phyloP scores from a whole-genome alignment of 2,329 filamentous ascomycete genomes.

The Albifimbria verrucaria region DNA sequence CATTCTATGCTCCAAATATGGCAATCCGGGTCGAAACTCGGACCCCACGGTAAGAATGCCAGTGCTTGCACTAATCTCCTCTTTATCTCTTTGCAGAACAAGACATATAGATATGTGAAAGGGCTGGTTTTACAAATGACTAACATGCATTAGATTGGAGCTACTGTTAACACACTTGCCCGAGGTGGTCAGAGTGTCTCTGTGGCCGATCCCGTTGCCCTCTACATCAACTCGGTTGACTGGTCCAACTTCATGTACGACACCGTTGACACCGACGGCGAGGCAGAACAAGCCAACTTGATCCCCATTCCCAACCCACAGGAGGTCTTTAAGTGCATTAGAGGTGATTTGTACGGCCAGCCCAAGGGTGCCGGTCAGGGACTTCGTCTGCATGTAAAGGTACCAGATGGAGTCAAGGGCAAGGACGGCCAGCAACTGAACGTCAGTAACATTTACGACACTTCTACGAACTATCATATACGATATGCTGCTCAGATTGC shows the following conservation, averaged over 20 bases:
- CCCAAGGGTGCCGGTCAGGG: neutral
- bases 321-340: constrained; percentile 2
- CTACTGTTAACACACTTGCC: neutral
- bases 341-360: constrained; percentile 2
- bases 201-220: constrained; percentile 4
- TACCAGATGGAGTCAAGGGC: constrained; percentile 4
- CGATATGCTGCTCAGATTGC: constrained; percentile 7
- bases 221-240: constrained; percentile 4
- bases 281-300: neutral
- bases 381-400: constrained; percentile 4
- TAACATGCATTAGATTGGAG: neutral
- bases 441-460: constrained; percentile 5
- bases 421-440: constrained; percentile 5
- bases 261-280: neutral
- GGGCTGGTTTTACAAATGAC: neutral
- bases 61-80: neutral
- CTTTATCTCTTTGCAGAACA: neutral
- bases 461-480: constrained; percentile 1
- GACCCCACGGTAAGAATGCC: constrained; percentile 5
- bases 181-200: neutral
- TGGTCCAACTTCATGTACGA: constrained; percentile 5
- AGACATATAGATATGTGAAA: neutral
- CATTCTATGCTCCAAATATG: constrained; percentile 6
- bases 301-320: neutral
- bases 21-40: constrained; percentile 4